A percentile compares a stretch with the other conserved stretches of the same genome.
phyloP scores from a whole-genome alignment of 1,284 basidiomycete genomes.

The Microbotryomycetes sp. region DNA sequence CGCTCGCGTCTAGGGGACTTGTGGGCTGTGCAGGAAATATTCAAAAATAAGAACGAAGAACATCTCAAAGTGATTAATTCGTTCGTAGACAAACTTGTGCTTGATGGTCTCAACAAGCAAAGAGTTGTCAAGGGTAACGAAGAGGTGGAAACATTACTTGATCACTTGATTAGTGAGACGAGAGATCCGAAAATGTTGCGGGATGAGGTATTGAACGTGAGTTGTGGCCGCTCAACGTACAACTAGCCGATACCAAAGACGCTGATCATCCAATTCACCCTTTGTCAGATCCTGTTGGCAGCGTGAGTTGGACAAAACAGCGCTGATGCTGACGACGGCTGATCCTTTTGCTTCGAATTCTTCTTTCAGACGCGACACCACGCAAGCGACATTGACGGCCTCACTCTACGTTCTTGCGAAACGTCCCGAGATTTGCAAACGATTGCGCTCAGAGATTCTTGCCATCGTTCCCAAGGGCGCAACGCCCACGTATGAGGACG shows the following conservation, averaged over 20 bases:
- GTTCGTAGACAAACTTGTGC: not conserved
- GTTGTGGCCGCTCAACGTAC: not conserved
- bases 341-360: too few species aligned
- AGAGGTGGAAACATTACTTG: constrained; percentile 57
- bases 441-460: constrained; percentile 58
- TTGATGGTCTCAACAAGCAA: not conserved
- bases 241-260: too few species aligned
- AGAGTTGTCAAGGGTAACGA: constrained; percentile 37
- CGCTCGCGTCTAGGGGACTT: constrained; percentile 2
- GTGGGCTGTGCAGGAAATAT: constrained; percentile 1
- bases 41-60: not conserved
- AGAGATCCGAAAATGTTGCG: constrained; percentile 56
- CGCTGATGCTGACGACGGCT: constrained; percentile 34
- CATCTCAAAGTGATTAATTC: constrained; percentile 1
- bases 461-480: constrained; percentile 48
- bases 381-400: constrained; percentile 57
- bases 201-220: constrained; percentile 63
- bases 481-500: constrained; percentile 52
- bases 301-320: constrained; percentile 5
- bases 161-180: constrained; percentile 59
- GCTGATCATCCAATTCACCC: constrained; percentile 19
- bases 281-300: constrained; percentile 43
- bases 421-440: constrained; percentile 52
- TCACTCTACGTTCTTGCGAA: constrained; percentile 60
- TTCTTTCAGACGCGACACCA: constrained; percentile 41